Percentiles rank a stretch among this genome's conserved stretches.
Evolutionary conservation across 1,284 basidiomycete genomes (phyloP).

Genomic region (Malassezia furfur): DNA sequence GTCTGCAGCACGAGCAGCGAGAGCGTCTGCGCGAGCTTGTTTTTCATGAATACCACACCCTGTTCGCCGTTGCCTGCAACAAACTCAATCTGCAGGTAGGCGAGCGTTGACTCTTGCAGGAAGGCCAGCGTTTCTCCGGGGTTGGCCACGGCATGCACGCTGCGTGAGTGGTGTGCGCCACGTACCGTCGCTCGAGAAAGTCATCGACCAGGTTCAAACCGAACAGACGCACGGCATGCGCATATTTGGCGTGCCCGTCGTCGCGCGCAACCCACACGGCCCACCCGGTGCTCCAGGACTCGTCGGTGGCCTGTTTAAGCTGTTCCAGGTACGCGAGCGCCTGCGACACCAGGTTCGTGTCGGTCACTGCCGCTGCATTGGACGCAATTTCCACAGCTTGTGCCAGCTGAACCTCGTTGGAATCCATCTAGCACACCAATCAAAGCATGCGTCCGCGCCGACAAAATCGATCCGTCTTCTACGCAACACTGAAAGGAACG

Average conservation of each 20-base stretch:
- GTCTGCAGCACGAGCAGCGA: slow-evolving; percentile 86
- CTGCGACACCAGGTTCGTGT: slow-evolving; percentile 10
- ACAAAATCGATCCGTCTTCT: neutral
- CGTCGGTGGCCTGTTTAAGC: slow-evolving; percentile 50
- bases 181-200: slow-evolving; percentile 72
- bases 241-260: slow-evolving; percentile 60
- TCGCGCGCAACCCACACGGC: slow-evolving; percentile 48
- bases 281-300: slow-evolving; percentile 60
- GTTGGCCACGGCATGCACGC: slow-evolving; percentile 14
- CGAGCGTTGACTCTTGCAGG: slow-evolving; percentile 38
- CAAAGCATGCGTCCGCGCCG: neutral
- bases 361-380: slow-evolving; percentile 10
- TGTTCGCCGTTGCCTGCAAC: slow-evolving; percentile 35
- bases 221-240: slow-evolving; percentile 69
- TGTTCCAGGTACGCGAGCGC: slow-evolving; percentile 16
- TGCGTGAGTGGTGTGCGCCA: neutral
- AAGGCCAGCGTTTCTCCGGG: slow-evolving; percentile 33
- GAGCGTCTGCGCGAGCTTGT: slow-evolving; percentile 96
- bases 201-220: slow-evolving; percentile 74
- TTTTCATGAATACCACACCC: slow-evolving; percentile 58
- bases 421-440: slow-evolving; percentile 10
- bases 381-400: slow-evolving; percentile 19
- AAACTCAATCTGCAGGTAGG: slow-evolving; percentile 41
- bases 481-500: slow-evolving; percentile 1
- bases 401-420: slow-evolving; percentile 16